Evolutionary conservation across 73 alveolate species (phyloP).

Genomic region (Stentor coeruleus): DNA sequence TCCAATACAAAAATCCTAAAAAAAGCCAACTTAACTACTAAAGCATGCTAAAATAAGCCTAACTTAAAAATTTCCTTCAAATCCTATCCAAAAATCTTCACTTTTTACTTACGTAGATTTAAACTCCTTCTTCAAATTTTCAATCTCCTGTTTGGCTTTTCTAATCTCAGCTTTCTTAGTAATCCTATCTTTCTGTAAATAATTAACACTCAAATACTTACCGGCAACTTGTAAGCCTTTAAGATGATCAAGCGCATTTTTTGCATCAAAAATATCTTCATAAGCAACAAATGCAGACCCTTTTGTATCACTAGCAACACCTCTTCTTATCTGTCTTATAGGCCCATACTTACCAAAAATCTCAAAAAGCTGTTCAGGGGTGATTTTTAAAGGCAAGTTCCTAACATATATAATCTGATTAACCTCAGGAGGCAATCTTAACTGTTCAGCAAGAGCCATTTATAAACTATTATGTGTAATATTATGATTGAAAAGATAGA

Average conservation of each 20-base stretch:
- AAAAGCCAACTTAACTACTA: too few species aligned
- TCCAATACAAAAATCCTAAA: too few species aligned
- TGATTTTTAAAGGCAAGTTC: slow-evolving; percentile 94
- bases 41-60: slow-evolving; percentile 32
- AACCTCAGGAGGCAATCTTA: slow-evolving; percentile 88
- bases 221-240: slow-evolving; percentile 98
- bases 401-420: slow-evolving; percentile 81
- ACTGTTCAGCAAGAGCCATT: slow-evolving; percentile 36
- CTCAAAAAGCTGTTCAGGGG: slow-evolving; percentile 97
- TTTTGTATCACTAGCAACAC: slow-evolving; percentile 85
- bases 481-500: not conserved
- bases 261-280: slow-evolving; percentile 97
- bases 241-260: slow-evolving; percentile 96
- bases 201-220: slow-evolving; percentile 53
- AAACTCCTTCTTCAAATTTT: slow-evolving; percentile 36
- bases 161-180: slow-evolving; percentile 38
- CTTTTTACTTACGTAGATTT: not conserved
- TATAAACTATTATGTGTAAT: not conserved
- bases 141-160: slow-evolving; percentile 40
- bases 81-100: not conserved
- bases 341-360: slow-evolving; percentile 98
- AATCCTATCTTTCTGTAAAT: slow-evolving; percentile 41
- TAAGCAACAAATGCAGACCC: slow-evolving; percentile 99
- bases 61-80: not conserved
- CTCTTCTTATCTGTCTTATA: slow-evolving; percentile 94